Conservation (phyloP, 2,329 filamentous ascomycete species). For the Bertia moriformis region DNA sequence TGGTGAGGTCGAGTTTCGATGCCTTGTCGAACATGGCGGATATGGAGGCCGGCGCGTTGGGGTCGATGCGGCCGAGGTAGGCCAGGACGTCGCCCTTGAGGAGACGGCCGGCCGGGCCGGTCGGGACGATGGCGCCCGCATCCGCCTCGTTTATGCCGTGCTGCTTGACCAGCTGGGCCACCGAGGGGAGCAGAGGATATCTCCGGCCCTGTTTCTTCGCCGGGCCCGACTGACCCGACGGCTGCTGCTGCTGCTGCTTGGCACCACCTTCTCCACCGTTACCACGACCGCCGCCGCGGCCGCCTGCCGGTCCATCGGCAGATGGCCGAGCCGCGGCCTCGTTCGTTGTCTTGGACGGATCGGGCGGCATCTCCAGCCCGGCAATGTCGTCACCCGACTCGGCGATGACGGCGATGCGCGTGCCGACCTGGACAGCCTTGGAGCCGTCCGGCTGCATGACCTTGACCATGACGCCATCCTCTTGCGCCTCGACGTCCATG, state of each 20-base stretch:
- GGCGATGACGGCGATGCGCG: slow-evolving; percentile 69
- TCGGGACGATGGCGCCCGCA: slow-evolving; percentile 68
- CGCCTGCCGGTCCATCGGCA: slow-evolving; percentile 14
- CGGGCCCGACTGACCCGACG: slow-evolving; percentile 25
- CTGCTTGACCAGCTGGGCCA: slow-evolving; percentile 65
- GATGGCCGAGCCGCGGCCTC: slow-evolving; percentile 11
- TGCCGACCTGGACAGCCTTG: slow-evolving; percentile 66
- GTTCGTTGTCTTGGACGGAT: slow-evolving; percentile 26
- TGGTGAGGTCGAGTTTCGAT: slow-evolving; percentile 77
- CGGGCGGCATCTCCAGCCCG: slow-evolving; percentile 60
- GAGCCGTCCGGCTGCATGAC: slow-evolving; percentile 60
- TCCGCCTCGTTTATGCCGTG: slow-evolving; percentile 65
- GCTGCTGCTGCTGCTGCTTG: slow-evolving; percentile 9
- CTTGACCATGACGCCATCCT: slow-evolving; percentile 75
- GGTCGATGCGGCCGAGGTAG: slow-evolving; percentile 65
- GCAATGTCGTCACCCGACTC: slow-evolving; percentile 68
- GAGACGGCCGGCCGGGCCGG: slow-evolving; percentile 73
- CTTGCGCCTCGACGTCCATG: slow-evolving; percentile 89
- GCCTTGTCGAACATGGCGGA: slow-evolving; percentile 62
- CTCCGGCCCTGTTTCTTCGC: slow-evolving; percentile 50
- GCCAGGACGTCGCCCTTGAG: slow-evolving; percentile 93
- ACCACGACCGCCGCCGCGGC: slow-evolving; percentile 19
- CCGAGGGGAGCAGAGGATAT: slow-evolving; percentile 69
- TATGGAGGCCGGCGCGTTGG: slow-evolving; percentile 56
- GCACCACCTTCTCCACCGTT: slow-evolving; percentile 13